Base-by-base conservation (phyloP, 2,329 filamentous ascomycete genomes). In the Malbranchea zuffiana region DNA sequence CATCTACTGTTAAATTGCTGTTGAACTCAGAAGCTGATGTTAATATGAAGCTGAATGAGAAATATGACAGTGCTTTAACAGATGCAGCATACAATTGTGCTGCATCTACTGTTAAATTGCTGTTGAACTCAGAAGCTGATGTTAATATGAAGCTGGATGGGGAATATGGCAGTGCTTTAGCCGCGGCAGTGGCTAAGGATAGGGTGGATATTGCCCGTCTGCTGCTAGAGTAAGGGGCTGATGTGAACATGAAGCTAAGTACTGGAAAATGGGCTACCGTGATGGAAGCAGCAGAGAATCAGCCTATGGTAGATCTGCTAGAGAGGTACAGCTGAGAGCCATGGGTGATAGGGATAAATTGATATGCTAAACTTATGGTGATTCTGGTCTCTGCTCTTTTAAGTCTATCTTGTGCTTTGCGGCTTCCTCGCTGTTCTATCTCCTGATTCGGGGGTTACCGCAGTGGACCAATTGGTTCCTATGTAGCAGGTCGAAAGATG, bases 21-120 rank as follows among this genome's bases (percentile, higher is more conserved):
- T 30, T 43, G 13, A 18, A 39, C 8, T 7, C 32, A 13, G 47
- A 47, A 7, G 50, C 50, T 5, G 44, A 46, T 27, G 32, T 27
- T 25, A 35, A 35, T 15, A 33, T 30, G 27, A 11, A 30, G 13
- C 2, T 25, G 12, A 11, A 3, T 15, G 15, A 17, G 17, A 32
- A 24, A 30, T 29, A 45, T 24, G 25, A 24, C 4, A 45, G 13
- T 37, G 30, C 32, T 4, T 19, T 44, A 16, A 19, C 39, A 25
- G 42, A 26, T 6, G 42, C 34, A 6, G 11, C 7, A 6, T 12
- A 1, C 5, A 11, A 15, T 13, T 21, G 18, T 23, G 12, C 5
- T 17, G 20, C n/a, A 17, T 5, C n/a, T 7, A 18, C 18, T 11
- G 7, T 11, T 7, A 10, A 21, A 13, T 11, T 33, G 13, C 31